These are phyloP conservation scores for Cryptococcus sp. DNA, from an alignment of 1,284 basidiomycete genomes.

Conservation along the genomic window DNA sequence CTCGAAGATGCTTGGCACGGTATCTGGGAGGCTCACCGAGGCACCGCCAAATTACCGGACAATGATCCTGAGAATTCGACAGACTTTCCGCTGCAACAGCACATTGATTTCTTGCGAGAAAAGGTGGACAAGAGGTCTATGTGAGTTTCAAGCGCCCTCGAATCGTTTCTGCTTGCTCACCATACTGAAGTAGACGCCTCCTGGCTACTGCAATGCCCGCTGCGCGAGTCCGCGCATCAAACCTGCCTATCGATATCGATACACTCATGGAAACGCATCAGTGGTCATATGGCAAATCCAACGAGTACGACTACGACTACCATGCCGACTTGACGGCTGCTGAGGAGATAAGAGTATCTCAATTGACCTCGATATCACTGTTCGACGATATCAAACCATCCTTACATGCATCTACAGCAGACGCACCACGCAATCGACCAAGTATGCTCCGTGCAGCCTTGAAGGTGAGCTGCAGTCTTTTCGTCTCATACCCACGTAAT, in stretches of 20 bases:
- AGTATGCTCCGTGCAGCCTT: conserved; percentile 66
- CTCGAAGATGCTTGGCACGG: conserved; percentile 79
- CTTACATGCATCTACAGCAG: not conserved
- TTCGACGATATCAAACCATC: conserved; percentile 54
- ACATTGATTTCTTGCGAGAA: conserved; percentile 74
- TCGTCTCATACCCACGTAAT: not conserved
- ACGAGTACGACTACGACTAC: conserved; percentile 38
- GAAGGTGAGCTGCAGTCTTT: conserved; percentile 59
- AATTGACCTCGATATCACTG: conserved; percentile 61
- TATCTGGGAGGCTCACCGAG: conserved; percentile 71
- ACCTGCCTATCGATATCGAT: conserved; percentile 41
- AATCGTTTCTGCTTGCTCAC: not conserved
- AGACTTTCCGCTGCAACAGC: conserved; percentile 73
- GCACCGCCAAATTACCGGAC: conserved; percentile 69
- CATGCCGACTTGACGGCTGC: conserved; percentile 12
- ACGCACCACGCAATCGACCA: not conserved
- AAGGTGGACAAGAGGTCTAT: conserved; percentile 80
- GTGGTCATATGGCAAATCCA: conserved; percentile 51
- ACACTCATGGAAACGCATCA: conserved; percentile 65
- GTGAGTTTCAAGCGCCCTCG: conserved; percentile 58
- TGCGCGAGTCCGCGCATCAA: conserved; percentile 17
- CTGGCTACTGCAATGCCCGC: conserved; percentile 19
- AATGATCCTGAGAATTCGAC: conserved; percentile 65
- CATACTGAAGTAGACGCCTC: conserved; percentile 24
- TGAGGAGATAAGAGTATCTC: conserved; percentile 66